Base-by-base conservation (phyloP, 345 rosid species). In the Erucastrum elatum region DNA sequence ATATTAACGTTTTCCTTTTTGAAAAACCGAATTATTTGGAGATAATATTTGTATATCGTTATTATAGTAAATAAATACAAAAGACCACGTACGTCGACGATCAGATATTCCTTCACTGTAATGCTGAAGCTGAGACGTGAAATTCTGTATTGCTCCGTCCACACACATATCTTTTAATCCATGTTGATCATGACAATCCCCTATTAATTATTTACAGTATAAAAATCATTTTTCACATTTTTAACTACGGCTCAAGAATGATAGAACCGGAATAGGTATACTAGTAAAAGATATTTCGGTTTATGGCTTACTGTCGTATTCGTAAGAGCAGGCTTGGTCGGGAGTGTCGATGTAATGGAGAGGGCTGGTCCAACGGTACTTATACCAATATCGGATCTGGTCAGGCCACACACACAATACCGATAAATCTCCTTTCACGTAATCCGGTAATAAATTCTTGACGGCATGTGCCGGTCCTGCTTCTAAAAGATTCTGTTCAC, bases 331-430 rank as follows among this genome's bases (percentile, higher is more conserved):
- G 76, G 64, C 83, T 84, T 90, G 88, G 85, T 94, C 98, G 1
- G 97, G 98, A 11, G 98, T 92, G 78, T 92, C 97, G 51, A 90
- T 76, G 77, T 83, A 94, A 88, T 94, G 98, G 64, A 94, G 84
- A 71, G 89, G 84, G 70, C 94, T 88, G 64, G 90, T 90, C 98
- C 98, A 94, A 74, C 80, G 95, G 81, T 82, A 88, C 62, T 82
- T 88, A 62, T 77, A 88, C 79, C 79, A 70, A 72, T 82, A 81
- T 33, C 91, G 82, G 66, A 94, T 75, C 73, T 90, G 84, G 83
- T 94, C 98, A 15, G 98, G 69, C 98, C 98, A 94, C 5, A 97
- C 85, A 83, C 97, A 92, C 68, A 94, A 87, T 49, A 88, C 80
- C 37, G 98, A 93, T 73, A 94, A 88, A 75, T 94, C 95, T 63